phyloP scores from a whole-genome alignment of 2,329 filamentous ascomycete genomes.

The Colletotrichum sp. region DNA sequence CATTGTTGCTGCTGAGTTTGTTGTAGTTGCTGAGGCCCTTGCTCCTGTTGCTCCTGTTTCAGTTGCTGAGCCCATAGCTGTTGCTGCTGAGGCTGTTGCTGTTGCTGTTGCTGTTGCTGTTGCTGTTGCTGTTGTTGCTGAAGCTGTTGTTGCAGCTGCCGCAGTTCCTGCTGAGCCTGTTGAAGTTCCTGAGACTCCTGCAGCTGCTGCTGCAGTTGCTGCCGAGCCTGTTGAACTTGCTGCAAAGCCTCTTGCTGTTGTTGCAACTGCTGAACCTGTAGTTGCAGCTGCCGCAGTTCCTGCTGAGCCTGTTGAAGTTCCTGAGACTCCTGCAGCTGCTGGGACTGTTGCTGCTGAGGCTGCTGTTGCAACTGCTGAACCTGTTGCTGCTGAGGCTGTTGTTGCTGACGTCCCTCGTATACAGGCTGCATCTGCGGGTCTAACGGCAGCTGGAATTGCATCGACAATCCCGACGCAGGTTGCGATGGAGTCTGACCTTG shows the following conservation, averaged over 20 bases:
- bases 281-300: background rate
- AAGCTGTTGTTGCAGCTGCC: too few relatives aligned
- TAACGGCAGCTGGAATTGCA: background rate
- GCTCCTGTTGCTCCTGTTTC: background rate
- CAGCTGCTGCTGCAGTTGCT: background rate
- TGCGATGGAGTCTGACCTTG: background rate
- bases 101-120: too few relatives aligned
- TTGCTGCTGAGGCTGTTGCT: background rate
- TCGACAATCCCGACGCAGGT: background rate
- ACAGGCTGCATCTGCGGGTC: background rate
- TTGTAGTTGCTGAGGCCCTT: background rate
- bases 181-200: background rate
- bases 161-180: background rate
- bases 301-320: background rate
- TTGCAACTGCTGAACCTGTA: too few relatives aligned
- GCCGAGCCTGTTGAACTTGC: background rate
- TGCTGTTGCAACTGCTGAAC: background rate
- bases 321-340: background rate
- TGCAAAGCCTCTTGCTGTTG: background rate
- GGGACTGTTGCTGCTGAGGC: background rate
- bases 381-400: background rate
- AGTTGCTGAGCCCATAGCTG: too few relatives aligned
- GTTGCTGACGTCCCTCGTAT: background rate
- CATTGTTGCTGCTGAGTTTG: background rate
- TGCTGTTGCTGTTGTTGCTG: too few relatives aligned